Evolutionary conservation across 1,284 basidiomycete species (phyloP), one percentile per base, ranked within the genome.

Genomic region (Heterobasidion occidentale): DNA sequence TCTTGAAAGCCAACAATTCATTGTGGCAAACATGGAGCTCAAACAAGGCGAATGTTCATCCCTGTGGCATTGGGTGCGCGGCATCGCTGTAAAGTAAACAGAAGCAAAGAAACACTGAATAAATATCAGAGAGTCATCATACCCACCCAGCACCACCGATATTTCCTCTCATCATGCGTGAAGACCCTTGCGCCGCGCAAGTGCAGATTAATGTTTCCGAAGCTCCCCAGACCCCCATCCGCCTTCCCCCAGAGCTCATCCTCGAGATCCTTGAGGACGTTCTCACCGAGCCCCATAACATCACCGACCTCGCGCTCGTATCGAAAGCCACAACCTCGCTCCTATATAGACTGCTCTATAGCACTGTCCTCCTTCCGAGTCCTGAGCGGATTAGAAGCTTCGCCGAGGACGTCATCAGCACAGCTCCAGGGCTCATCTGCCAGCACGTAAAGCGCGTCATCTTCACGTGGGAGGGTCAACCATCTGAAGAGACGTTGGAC

Each of bases 231-330:
- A 27, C 27, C 27, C 27, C 27, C 52, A 57, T 61, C 50, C 59
- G 60, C 36, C 54, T 69, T 9, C 67, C 67, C 27, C 46, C 62
- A 11, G 65, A 65, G 51, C 57, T 76, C 42, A 59, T 68, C 17
- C 60, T 74, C 17, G 61, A 67, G 35, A 72, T 76, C 45, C 56
- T 75, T n/a, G 68, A 73, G 57, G 55, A 67, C 9, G 65, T 69
- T 17, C 63, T 74, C 36, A 42, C 36, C 20, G 17, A 38, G 14
- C 46, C 52, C 14, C 15, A 36, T 8, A 46, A 51, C 47, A 57
- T 57, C 47, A 61, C 73, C 17, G 66, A 69, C 4, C 52, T 63
- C 45, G 63, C 72, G 9, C 71, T 67, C 27, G 70, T 74, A 56
- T 53, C 35, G 54, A 56, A 57, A 38, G 42, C 33, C 47, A 20